These are phyloP conservation scores for Colletotrichum godetiae DNA, from an alignment of 2,329 filamentous ascomycete genomes.

Conservation along the genomic window DNA sequence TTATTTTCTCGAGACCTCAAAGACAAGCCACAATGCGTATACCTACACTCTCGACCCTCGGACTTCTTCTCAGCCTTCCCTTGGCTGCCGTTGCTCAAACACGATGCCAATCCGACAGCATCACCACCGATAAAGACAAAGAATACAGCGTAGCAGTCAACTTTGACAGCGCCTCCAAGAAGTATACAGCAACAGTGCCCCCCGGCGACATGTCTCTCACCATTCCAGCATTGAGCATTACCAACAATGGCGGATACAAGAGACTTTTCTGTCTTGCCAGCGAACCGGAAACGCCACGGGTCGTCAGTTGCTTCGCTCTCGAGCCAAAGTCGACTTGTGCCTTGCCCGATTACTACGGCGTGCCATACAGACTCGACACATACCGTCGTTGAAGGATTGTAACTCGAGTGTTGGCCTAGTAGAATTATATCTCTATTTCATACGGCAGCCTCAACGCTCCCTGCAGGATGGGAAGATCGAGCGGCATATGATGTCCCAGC, in stretches of 20 bases:
- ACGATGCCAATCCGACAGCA: background rate
- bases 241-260: background rate
- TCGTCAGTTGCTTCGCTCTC: constrained; percentile 1
- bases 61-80: background rate
- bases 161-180: background rate
- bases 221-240: background rate
- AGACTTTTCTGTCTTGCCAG: background rate
- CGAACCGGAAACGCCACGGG: background rate
- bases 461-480: too few relatives aligned
- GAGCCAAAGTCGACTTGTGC: background rate
- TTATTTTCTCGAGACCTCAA: background rate
- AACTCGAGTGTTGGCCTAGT: too few relatives aligned
- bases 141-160: background rate
- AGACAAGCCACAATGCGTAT: background rate
- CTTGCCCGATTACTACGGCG: background rate
- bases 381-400: background rate
- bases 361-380: constrained; percentile 3
- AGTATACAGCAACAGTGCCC: background rate
- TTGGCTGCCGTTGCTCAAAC: background rate
- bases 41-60: background rate
- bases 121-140: background rate
- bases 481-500: too few relatives aligned
- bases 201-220: background rate
- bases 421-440: too few relatives aligned
- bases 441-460: too few relatives aligned